phyloP scores from a whole-genome alignment of 1,284 basidiomycete genomes.

The Marasmius fiardii region DNA sequence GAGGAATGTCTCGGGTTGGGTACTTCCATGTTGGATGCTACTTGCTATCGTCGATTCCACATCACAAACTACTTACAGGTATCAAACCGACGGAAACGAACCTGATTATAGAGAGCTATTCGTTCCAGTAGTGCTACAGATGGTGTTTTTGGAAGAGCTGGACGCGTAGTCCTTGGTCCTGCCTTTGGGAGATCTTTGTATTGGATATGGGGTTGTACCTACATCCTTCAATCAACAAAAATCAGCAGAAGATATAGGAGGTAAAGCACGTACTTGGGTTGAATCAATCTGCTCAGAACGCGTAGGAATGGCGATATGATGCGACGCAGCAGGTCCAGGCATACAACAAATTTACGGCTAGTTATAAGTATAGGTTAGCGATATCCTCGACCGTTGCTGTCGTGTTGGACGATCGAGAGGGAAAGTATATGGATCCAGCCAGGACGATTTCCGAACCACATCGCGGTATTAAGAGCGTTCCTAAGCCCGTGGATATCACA shows the following conservation, averaged over 20 bases:
- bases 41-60: neutral
- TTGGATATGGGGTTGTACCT: neutral
- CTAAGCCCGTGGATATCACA: neutral
- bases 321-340: neutral
- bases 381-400: neutral
- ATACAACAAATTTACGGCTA: neutral
- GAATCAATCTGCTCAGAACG: neutral
- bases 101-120: neutral
- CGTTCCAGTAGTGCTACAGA: neutral
- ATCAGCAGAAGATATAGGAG: neutral
- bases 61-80: neutral
- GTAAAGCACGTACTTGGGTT: neutral
- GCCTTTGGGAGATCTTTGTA: neutral
- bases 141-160: neutral
- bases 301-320: neutral
- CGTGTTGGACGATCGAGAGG: neutral
- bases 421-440: neutral
- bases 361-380: too few relatives aligned
- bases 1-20: neutral
- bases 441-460: neutral
- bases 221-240: neutral
- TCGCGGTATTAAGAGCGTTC: constrained; percentile 1
- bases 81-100: too few relatives aligned
- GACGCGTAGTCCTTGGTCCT: constrained; percentile 1
- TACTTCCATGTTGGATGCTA: neutral